Conservation (phyloP, 75 land plant genomes). For the Cupressus sempervirens region DNA sequence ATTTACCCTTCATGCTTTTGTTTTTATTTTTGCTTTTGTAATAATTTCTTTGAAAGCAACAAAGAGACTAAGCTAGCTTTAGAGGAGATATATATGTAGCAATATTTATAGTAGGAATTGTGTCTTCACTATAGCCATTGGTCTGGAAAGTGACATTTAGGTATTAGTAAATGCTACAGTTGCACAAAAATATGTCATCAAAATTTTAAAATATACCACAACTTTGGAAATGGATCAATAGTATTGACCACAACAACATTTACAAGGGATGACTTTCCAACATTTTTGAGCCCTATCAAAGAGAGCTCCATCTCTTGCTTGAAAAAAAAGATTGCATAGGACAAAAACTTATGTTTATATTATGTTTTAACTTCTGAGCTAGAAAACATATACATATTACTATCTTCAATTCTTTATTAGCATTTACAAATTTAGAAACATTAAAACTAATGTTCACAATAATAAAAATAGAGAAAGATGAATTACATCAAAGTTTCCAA, state of each 20-base stretch:
- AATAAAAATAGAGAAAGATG: background rate
- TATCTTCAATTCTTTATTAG: background rate
- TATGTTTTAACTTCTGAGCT: background rate
- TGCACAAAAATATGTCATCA: background rate
- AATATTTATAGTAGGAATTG: slow-evolving; percentile 89
- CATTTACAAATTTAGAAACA: background rate
- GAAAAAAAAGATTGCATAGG: slow-evolving; percentile 72
- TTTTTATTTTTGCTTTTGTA: too few relatives aligned
- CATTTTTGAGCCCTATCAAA: slow-evolving; percentile 86
- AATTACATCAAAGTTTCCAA: background rate
- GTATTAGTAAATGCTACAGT: background rate
- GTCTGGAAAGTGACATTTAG: slow-evolving; percentile 44
- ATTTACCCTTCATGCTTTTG: too few relatives aligned
- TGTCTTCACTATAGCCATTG: slow-evolving; percentile 92
- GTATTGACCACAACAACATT: slow-evolving; percentile 81
- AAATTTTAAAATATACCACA: background rate
- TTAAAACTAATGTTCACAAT: background rate
- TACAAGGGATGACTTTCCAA: slow-evolving; percentile 92
- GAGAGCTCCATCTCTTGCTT: slow-evolving; percentile 97
- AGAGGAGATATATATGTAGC: background rate
- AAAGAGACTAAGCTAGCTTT: background rate
- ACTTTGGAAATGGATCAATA: background rate
- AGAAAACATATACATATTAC: background rate
- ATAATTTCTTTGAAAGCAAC: slow-evolving; percentile 1
- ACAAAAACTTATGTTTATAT: background rate